Base-by-base conservation (phyloP, 2,329 filamentous ascomycete genomes). In the Aspergillus versicolor region DNA sequence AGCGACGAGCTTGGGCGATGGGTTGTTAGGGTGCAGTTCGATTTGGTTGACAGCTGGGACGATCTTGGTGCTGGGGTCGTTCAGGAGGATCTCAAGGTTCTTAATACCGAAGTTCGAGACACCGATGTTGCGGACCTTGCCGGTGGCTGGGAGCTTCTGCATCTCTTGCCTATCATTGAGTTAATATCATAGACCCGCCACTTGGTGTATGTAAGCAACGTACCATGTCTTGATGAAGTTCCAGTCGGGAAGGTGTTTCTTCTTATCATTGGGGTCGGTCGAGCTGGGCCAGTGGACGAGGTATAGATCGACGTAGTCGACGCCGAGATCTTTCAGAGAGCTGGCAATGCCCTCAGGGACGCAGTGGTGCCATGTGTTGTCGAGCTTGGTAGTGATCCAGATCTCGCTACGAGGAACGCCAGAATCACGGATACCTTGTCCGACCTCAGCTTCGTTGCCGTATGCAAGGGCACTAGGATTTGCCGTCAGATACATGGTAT, bases 41-140 rank as follows among this genome's bases (percentile, higher is more conserved):
- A 84, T 70, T 69, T 84, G 80, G 66, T 82, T 79, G 32, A 76
- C 80, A 4, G 80, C 79, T n/a, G 81, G 77, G 50, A 81, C 70
- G 49, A 82, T 76, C 56, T 71, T 77, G 51, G 73, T 73, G 87
- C 72, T 86, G 87, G 69, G 73, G 65, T 88, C 83, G 65, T 82
- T 85, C 60, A 94, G 80, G 57, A 94, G 82, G 73, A 84, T 89
- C 81, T 93, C 88, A 38, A 94, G 79, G 76, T 94, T 90, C 74
- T 80, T 84, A 72, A 92, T 90, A 62, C 82, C 88, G 73, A 95
- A 94, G 82, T 95, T 95, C 74, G 89, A 91, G 56, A 94, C 88
- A 66, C 90, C 90, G 71, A 93, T 91, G 79, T 90, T 91, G 75
- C 82, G 84, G 51, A 89, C 89, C 75, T 91, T 90, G 72, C 75